These are phyloP conservation scores for Tuber microsphaerosporum DNA, from an alignment of 495 filamentous ascomycete genomes.

Conservation along the genomic window DNA sequence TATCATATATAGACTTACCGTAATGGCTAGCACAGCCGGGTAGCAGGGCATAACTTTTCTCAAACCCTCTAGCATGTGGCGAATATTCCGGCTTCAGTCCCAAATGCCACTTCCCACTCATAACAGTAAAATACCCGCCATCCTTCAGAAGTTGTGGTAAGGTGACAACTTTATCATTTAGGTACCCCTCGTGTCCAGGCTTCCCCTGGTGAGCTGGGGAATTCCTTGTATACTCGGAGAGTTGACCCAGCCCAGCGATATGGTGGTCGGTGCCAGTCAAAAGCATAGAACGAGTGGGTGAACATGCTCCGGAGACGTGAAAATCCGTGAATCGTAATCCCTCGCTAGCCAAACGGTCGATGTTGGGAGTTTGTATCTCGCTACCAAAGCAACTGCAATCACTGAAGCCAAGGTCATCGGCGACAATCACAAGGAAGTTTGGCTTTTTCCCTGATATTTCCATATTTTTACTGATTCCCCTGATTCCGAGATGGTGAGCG, in stretches of 20 bases:
- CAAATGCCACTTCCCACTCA: slow-evolving; percentile 59
- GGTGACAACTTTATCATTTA: slow-evolving; percentile 57
- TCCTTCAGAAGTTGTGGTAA: slow-evolving; percentile 58
- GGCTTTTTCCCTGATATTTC: slow-evolving; percentile 40
- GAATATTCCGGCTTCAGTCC: slow-evolving; percentile 45
- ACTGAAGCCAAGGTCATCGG: slow-evolving; percentile 59
- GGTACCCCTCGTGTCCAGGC: slow-evolving; percentile 61
- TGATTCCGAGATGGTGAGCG: neutral
- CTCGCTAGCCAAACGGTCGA: slow-evolving; percentile 52
- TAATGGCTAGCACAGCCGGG: slow-evolving; percentile 55
- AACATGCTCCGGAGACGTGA: slow-evolving; percentile 59
- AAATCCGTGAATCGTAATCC: slow-evolving; percentile 58
- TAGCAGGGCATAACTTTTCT: slow-evolving; percentile 45
- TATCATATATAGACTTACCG: slow-evolving; percentile 44
- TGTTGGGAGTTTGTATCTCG: slow-evolving; percentile 58
- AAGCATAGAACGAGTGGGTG: slow-evolving; percentile 58
- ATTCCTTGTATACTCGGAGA: slow-evolving; percentile 44
- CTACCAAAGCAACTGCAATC: slow-evolving; percentile 57
- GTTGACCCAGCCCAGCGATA: slow-evolving; percentile 48
- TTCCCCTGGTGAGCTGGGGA: slow-evolving; percentile 43
- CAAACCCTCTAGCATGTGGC: slow-evolving; percentile 47
- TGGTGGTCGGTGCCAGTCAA: slow-evolving; percentile 53
- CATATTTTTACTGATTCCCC: neutral
- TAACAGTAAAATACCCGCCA: slow-evolving; percentile 56
- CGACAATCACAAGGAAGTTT: slow-evolving; percentile 58